Base-by-base conservation (phyloP, 2,329 filamentous ascomycete genomes). In the Elsinoe necatrix region DNA sequence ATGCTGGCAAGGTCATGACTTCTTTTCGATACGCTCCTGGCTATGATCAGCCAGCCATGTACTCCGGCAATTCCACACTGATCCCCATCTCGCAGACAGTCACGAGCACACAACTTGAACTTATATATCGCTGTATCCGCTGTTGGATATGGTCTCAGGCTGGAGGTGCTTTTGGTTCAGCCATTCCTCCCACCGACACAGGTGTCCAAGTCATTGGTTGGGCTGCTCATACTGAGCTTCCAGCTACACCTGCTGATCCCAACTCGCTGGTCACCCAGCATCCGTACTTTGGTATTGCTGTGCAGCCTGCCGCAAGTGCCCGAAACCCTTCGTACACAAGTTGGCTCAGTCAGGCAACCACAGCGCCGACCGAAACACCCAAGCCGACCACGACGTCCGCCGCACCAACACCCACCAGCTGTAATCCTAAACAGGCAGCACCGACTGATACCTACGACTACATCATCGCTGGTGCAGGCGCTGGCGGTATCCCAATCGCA, bases 41-140 rank as follows among this genome's bases (percentile, higher is more conserved):
- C 47, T 87, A 86, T 64, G 73, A 75, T 23, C 72, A 75, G 58
- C 84, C 84, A 0, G 73, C 74, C 0, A 64, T 78, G 31, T 86
- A 87, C 67, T 74, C 74, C 0, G 85, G 85, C 55, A 74, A 81
- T 61, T 82, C 84, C 7, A 81, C 75, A 27, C 66, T 87, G 20
- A 83, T 79, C 0, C 77, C 83, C 61, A 79, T 86, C 60, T 80
- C 78, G 9, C 77, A 78, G 11, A 76, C 71, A 21, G 72, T 85
- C 57, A 84, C 78, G 62, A 73, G 74, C n/a, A 81, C 78, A 21
- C 72, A 79, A 61, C 87, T 80, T 67, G 78, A 78, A 43, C 65
- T 86, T 47, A 76, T 85, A n/a, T 87, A 85, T 70, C 77, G 81
- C 47, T 87, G 84, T 68, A 68, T 82, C 61, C 63, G 67, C 63